A percentile compares a stretch with the other conserved stretches of the same genome.
Evolutionary conservation across 2,329 filamentous ascomycete genomes (phyloP).

Genomic region (Cryoendolithus antarcticus): DNA sequence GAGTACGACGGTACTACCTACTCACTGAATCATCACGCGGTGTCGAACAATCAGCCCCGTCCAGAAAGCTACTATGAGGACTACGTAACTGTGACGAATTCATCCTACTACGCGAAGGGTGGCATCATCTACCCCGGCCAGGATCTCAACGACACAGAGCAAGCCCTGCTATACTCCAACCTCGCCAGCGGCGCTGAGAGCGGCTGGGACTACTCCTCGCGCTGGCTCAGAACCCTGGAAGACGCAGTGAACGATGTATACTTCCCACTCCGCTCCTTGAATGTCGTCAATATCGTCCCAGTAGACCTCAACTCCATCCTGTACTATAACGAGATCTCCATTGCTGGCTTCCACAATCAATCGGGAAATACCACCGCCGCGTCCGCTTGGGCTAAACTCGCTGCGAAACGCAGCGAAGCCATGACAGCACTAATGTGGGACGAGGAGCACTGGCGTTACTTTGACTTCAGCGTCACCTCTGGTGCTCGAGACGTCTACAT

Average conservation of each 20-base stretch:
- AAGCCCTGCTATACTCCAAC: slow-evolving; percentile 45
- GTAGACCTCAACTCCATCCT: slow-evolving; percentile 59
- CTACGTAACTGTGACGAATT: slow-evolving; percentile 52
- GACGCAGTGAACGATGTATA: slow-evolving; percentile 49
- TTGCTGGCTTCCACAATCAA: slow-evolving; percentile 41
- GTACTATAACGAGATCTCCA: slow-evolving; percentile 51
- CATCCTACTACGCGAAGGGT: slow-evolving; percentile 46
- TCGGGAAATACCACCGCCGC: slow-evolving; percentile 41
- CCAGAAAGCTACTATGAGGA: slow-evolving; percentile 58
- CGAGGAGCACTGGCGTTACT: slow-evolving; percentile 49
- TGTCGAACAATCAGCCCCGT: slow-evolving; percentile 52
- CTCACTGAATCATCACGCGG: slow-evolving; percentile 47
- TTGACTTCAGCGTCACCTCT: slow-evolving; percentile 57
- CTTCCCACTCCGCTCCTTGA: slow-evolving; percentile 54
- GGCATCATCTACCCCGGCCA: slow-evolving; percentile 47
- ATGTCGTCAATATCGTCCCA: slow-evolving; percentile 45
- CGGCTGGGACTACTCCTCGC: slow-evolving; percentile 51
- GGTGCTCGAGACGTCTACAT: slow-evolving; percentile 43
- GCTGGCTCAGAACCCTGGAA: slow-evolving; percentile 45
- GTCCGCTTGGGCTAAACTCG: slow-evolving; percentile 37
- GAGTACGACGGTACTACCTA: slow-evolving; percentile 34
- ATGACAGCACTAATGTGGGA: slow-evolving; percentile 57
- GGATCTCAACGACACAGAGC: slow-evolving; percentile 39
- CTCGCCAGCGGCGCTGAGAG: slow-evolving; percentile 54
- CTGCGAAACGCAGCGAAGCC: slow-evolving; percentile 44